Evolutionary conservation across 225 moss, liverwort and hornwort genomes (phyloP).

Genomic region (Asterella californica): DNA sequence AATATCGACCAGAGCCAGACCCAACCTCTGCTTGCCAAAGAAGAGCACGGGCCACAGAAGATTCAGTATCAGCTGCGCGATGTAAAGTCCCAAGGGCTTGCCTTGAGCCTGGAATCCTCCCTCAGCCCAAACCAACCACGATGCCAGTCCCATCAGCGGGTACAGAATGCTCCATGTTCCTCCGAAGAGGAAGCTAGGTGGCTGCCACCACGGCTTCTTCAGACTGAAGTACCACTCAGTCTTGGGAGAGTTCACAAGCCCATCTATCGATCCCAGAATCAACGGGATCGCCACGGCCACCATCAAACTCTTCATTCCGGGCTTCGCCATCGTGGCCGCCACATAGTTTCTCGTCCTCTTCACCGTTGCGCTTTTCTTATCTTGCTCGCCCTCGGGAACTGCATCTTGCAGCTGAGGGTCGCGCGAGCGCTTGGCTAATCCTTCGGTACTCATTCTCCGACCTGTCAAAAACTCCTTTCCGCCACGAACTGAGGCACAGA

Average conservation of each 20-base stretch:
- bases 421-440: constrained; percentile 24
- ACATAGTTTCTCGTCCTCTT: constrained; percentile 25
- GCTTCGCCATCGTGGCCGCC: constrained; percentile 25
- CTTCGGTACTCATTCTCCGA: constrained; percentile 38
- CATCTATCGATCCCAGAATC: constrained; percentile 24
- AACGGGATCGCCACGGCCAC: constrained; percentile 35
- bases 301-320: constrained; percentile 41
- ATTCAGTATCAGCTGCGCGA: constrained; percentile 34
- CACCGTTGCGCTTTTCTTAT: neutral
- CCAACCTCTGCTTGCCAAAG: constrained; percentile 37
- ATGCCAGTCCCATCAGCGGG: constrained; percentile 46
- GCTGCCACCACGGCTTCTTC: constrained; percentile 51
- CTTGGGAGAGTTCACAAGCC: constrained; percentile 30
- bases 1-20: constrained; percentile 39
- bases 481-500: neutral
- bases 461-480: constrained; percentile 9
- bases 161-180: constrained; percentile 40
- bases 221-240: constrained; percentile 31
- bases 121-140: constrained; percentile 45
- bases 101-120: constrained; percentile 39
- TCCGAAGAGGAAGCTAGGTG: constrained; percentile 42
- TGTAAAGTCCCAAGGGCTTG: constrained; percentile 24
- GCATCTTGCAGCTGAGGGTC: constrained; percentile 28
- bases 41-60: constrained; percentile 39
- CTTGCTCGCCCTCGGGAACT: neutral